Conservation (phyloP, 129 eudicot species). For the Smallanthus sonchifolius region DNA sequence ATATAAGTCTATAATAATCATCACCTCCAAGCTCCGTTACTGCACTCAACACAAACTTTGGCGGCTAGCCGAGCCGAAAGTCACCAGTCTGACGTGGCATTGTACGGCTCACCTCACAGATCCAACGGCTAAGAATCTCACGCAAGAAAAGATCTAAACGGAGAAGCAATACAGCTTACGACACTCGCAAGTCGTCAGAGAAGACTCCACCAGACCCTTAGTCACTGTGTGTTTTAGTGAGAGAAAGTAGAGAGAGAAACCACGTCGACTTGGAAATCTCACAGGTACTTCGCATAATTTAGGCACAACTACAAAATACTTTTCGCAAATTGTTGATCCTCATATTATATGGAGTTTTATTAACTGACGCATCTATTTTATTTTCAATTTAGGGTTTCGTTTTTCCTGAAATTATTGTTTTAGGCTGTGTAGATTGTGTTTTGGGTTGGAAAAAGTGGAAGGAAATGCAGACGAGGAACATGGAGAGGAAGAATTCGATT, state of each 20-base stretch:
- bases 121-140: conserved; percentile 17
- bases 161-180: conserved; percentile 22
- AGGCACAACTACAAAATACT: not conserved
- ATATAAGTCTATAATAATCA: too few species aligned
- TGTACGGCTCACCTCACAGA: conserved; percentile 13
- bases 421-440: conserved; percentile 32
- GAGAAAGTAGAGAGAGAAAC: conserved; percentile 15
- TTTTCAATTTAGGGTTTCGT: conserved; percentile 18
- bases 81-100: conserved; percentile 13
- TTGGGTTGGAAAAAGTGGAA: conserved; percentile 23
- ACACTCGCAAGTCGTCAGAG: conserved; percentile 37
- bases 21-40: not conserved
- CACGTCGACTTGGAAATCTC: conserved; percentile 4
- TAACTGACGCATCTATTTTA: not conserved
- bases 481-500: conserved; percentile 86
- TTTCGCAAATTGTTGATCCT: not conserved
- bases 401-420: not conserved
- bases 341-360: not conserved
- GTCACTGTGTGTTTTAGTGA: conserved; percentile 18
- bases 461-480: conserved; percentile 81
- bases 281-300: conserved; percentile 1
- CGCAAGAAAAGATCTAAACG: conserved; percentile 4
- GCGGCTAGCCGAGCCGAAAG: conserved; percentile 17
- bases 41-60: not conserved
- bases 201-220: conserved; percentile 1